These are phyloP conservation scores for Camelina hispida DNA, from an alignment of 345 rosid genomes.

Conservation along the genomic window DNA sequence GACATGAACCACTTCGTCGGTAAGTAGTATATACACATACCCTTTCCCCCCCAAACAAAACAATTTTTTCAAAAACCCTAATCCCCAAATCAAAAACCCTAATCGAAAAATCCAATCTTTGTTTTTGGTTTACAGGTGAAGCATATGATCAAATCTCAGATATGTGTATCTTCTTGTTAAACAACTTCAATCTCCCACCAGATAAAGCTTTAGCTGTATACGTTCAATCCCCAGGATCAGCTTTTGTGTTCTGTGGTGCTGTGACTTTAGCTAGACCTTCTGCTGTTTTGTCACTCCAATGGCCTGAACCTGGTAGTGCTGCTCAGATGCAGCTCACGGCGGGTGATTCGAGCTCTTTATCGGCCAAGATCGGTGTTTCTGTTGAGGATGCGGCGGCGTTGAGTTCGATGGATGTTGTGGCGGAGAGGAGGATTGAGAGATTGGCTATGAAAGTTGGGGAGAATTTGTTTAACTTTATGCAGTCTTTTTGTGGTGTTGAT, in stretches of 20 bases:
- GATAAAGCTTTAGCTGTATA: conserved; percentile 96
- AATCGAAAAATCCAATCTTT: background rate
- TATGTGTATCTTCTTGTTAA: conserved; percentile 81
- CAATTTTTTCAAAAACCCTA: background rate
- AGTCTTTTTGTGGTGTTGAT: conserved; percentile 93
- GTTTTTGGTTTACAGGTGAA: conserved; percentile 49
- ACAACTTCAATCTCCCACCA: conserved; percentile 77
- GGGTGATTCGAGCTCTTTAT: conserved; percentile 56
- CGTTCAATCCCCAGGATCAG: conserved; percentile 87
- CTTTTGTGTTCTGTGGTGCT: conserved; percentile 84
- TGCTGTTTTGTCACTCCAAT: conserved; percentile 75
- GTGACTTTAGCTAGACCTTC: conserved; percentile 83
- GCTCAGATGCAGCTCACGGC: conserved; percentile 68
- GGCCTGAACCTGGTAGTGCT: conserved; percentile 83
- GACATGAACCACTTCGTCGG: conserved; percentile 98
- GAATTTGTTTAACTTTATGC: conserved; percentile 93
- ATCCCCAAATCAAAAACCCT: background rate
- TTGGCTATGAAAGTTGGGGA: conserved; percentile 97
- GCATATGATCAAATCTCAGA: conserved; percentile 83
- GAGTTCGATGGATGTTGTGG: conserved; percentile 78
- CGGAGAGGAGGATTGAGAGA: conserved; percentile 74
- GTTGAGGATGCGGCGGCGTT: conserved; percentile 71
- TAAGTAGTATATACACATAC: conserved; percentile 19
- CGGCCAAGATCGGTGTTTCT: conserved; percentile 91
- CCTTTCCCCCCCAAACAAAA: background rate